Percentiles rank a stretch among this genome's conserved stretches.
phyloP scores from a whole-genome alignment of 305 asterid genomes.

The Fraxinus paxiana region DNA sequence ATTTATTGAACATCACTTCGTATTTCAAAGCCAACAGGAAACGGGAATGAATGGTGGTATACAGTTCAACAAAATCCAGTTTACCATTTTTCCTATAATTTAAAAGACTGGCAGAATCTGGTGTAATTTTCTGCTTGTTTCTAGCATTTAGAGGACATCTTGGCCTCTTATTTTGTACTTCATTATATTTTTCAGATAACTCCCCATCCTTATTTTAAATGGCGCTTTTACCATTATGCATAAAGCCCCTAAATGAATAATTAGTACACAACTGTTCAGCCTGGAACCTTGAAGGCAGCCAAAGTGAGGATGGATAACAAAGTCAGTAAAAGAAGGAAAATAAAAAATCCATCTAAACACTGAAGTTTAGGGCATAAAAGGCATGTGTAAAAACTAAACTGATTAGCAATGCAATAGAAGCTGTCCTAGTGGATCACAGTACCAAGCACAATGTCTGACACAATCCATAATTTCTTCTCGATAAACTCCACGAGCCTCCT shows the following conservation, averaged over 20 bases:
- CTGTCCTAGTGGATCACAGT: slow-evolving; percentile 18
- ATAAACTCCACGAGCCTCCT: slow-evolving; percentile 74
- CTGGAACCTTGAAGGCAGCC: neutral
- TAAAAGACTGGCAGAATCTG: neutral
- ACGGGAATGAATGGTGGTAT: neutral
- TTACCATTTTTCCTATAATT: neutral
- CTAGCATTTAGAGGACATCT: neutral
- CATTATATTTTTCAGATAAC: neutral
- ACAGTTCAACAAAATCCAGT: neutral
- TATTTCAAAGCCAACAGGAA: neutral
- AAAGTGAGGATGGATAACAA: neutral
- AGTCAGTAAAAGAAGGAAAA: neutral
- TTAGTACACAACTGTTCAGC: neutral
- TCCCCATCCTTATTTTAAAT: neutral
- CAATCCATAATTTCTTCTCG: slow-evolving; percentile 90
- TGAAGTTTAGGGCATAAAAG: neutral
- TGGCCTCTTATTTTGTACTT: neutral
- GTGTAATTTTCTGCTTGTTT: neutral
- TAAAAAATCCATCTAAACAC: neutral
- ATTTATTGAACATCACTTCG: neutral
- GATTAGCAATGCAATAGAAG: neutral
- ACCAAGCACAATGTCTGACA: slow-evolving; percentile 95
- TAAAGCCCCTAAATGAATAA: slow-evolving; percentile 9
- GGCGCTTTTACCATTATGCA: neutral
- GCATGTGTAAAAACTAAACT: neutral